Conservation (phyloP, 441 rosid species). For the Rhodomyrtus psidioides region DNA sequence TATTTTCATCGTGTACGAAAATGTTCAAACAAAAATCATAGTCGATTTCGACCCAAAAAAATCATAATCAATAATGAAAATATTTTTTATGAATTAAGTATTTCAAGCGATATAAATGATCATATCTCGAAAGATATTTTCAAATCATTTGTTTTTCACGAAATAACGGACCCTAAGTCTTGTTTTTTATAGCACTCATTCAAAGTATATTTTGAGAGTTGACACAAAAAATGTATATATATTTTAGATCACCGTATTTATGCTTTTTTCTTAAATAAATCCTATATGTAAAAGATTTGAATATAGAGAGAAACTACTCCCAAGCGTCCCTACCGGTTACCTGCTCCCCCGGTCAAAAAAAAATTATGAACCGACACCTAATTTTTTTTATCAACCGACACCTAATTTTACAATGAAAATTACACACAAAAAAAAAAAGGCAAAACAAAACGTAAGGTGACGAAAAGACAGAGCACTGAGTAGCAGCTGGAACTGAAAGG, state of each 20-base stretch:
- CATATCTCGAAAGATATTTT: too few relatives aligned
- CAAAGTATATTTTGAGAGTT: neutral
- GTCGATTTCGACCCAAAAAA: too few relatives aligned
- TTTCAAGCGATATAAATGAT: too few relatives aligned
- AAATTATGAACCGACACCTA: neutral
- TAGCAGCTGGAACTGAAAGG: neutral
- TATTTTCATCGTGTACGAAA: too few relatives aligned
- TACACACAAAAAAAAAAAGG: neutral
- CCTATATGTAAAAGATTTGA: neutral
- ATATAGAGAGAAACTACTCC: neutral
- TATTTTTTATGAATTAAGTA: too few relatives aligned
- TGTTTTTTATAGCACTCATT: neutral
- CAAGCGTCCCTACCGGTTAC: conserved; percentile 7
- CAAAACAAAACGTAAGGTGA: neutral
- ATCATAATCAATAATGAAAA: too few relatives aligned
- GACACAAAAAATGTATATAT: neutral
- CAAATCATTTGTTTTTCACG: too few relatives aligned
- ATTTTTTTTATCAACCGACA: neutral
- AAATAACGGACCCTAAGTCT: too few relatives aligned
- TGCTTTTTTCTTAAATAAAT: neutral
- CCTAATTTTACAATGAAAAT: neutral
- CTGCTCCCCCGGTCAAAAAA: conserved; percentile 28
- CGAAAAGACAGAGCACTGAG: conserved; percentile 6
- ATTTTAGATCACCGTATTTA: neutral
- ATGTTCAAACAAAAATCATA: too few relatives aligned